Base-by-base conservation (phyloP, 2,329 filamentous ascomycete genomes). In the Pseudovirgaria hyperparasitica region DNA sequence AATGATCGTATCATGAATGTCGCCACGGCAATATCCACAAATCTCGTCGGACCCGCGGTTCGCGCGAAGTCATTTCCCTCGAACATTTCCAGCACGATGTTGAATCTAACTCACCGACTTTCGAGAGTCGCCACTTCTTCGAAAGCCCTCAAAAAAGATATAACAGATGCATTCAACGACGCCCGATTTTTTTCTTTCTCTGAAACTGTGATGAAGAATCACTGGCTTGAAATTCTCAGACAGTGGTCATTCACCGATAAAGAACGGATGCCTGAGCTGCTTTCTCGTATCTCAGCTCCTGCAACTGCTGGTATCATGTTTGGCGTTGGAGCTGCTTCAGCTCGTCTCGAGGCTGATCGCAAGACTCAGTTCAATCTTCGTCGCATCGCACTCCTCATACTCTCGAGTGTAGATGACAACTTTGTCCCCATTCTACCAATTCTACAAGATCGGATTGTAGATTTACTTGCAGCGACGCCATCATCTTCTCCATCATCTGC, bases 221-320 rank as follows among this genome's bases (percentile, higher is more conserved):
- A 76, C 40, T 96, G 90, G 90, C 65, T 94, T 32, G 75, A 78
- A 1, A 64, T 96, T 9, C 56, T 98, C 13, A 76, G 73, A 20
- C 84, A 93, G 48, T 93, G 86, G 81, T 69, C 74, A 4, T 58
- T 86, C 9, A 72, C 72, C 10, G 90, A 98, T 52, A 94, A 92
- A 55, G 86, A 94, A 29, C 74, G 81, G 24, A 69, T 98, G 56
- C 63, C 76, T 0, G 90, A 98, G 35, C 62, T 94, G 4, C 57
- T 96, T 6, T 65, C 70, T 19, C 77, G 84, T 12, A 70, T 98
- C 35, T 76, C 76, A 5, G 71, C 86, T 4, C 90, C 90, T 5
- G 84, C 86, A 2, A 87, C 86, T 9, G 90, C 92, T 0, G 90
- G 90, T 6, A 92, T 98, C 40, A 87, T 98, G 49, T 98, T 98